phyloP scores from a whole-genome alignment of 1,284 basidiomycete species.

The Microbotryomycetes sp. region DNA sequence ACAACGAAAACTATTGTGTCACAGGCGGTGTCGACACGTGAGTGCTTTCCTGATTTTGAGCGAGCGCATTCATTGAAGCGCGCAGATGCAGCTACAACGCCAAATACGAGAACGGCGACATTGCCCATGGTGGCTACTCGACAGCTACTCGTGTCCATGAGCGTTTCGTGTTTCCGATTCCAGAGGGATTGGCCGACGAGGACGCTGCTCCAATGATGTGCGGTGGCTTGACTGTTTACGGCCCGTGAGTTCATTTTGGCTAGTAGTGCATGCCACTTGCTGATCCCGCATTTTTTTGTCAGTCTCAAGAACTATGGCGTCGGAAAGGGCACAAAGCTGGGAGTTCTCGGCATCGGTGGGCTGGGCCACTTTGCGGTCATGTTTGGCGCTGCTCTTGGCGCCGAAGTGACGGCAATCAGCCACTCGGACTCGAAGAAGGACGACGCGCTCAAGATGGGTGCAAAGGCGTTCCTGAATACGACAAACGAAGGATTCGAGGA shows the following conservation, averaged over 20 bases:
- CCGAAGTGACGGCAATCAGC: conserved; percentile 42
- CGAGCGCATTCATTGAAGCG: too few species aligned
- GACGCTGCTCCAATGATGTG: conserved; percentile 46
- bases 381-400: conserved; percentile 54
- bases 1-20: conserved; percentile 44
- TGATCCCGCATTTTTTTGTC: background rate
- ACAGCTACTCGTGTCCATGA: conserved; percentile 59
- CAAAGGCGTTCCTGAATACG: conserved; percentile 48
- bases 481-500: conserved; percentile 46
- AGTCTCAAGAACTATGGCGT: conserved; percentile 44
- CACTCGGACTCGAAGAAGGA: conserved; percentile 42
- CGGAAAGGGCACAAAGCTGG: conserved; percentile 44
- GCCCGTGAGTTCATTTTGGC: too few species aligned
- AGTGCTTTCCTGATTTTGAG: too few species aligned
- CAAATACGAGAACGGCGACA: conserved; percentile 43
- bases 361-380: conserved; percentile 47
- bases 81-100: too few species aligned
- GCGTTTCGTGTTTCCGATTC: conserved; percentile 62
- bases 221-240: conserved; percentile 41
- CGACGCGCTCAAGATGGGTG: conserved; percentile 43
- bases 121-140: conserved; percentile 55
- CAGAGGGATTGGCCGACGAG: conserved; percentile 52
- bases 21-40: conserved; percentile 40
- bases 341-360: conserved; percentile 40
- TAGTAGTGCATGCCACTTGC: too few species aligned